These are phyloP conservation scores for Ustilago nuda DNA, from an alignment of 1,284 basidiomycete genomes.

Conservation along the genomic window DNA sequence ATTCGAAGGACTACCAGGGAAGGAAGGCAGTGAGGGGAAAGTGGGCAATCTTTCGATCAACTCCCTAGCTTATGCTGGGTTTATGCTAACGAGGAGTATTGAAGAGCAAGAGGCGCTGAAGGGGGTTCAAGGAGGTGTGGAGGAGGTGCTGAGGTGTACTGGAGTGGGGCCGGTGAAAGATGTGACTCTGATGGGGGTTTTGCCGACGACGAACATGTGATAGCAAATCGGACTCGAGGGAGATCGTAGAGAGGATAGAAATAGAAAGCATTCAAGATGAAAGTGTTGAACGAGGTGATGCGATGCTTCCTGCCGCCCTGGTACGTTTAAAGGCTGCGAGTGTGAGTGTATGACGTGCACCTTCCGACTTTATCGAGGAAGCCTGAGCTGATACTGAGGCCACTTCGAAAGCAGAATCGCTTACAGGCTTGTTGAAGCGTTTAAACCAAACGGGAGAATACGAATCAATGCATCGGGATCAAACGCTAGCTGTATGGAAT, in stretches of 20 bases:
- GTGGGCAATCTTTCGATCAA: constrained; percentile 58
- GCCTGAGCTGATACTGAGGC: background rate
- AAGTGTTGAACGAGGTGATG: background rate
- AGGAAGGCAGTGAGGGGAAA: constrained; percentile 15
- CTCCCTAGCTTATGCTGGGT: constrained; percentile 62
- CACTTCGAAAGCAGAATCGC: background rate
- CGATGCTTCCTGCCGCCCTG: background rate
- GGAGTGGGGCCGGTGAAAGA: constrained; percentile 48
- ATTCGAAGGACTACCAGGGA: constrained; percentile 27
- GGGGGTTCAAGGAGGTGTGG: constrained; percentile 34
- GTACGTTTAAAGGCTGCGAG: background rate
- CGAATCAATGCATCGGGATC: no score
- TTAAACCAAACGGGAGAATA: no score
- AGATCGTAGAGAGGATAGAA: background rate
- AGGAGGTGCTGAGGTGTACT: constrained; percentile 35
- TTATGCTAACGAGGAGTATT: constrained; percentile 56
- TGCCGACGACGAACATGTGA: constrained; percentile 41
- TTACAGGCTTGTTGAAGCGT: no score
- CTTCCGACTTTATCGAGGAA: no score
- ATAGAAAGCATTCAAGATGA: background rate
- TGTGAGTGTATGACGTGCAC: background rate
- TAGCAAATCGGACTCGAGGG: background rate
- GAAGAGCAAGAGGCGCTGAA: constrained; percentile 52
- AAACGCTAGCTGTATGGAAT: constrained; percentile 1
- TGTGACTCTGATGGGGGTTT: constrained; percentile 40